Base-by-base conservation (phyloP, 2,329 filamentous ascomycete species). In the Colletotrichum noveboracense region DNA sequence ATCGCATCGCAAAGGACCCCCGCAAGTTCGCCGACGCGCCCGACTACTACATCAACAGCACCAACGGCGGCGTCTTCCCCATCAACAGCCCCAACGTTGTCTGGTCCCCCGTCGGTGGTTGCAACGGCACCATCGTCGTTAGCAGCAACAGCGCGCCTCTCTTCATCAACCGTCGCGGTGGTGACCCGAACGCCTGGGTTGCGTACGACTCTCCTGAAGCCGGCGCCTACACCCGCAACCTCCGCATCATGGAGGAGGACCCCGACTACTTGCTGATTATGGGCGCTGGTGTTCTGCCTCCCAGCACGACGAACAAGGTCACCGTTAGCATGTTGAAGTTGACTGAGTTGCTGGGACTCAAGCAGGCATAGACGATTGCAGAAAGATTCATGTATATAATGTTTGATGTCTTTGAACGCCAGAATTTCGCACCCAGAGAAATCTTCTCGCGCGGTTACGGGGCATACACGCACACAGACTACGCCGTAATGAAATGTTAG, bases 61-160 rank as follows among this genome's bases (percentile, higher is more conserved):
- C 79, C 68, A 82, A 81, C 70, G 78, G 78, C 32, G 81, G 81
- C 65, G 81, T 80, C 7, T 80, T 80, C 24, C 86, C 86, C 16
- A 84, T 83, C 62, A 82, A 83, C 21, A 85, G 83, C 43, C 87
- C 87, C 0, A 87, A 87, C 65, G 83, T 88, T 5, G 81, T 86
- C 5, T 89, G 87, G 87, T 85, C 82, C 16, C 80, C 86, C 8
- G 80, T 82, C 36, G 87, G 87, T 34, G 86, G 87, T n/a, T 78
- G 79, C 69, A 86, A 88, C 78, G 87, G 87, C 16, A 88, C 86
- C 13, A 84, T 88, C 66, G 77, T 88, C 48, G 83, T 88, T 24
- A 86, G 82, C 74, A 83, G 83, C 64, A 85, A 84, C 13, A 79
- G 81, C 75, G 77, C 79, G 24, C 82, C 86, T 66, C 81, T 89